Base-by-base conservation (phyloP, 2,329 filamentous ascomycete genomes). In the Xylaria sp. region DNA sequence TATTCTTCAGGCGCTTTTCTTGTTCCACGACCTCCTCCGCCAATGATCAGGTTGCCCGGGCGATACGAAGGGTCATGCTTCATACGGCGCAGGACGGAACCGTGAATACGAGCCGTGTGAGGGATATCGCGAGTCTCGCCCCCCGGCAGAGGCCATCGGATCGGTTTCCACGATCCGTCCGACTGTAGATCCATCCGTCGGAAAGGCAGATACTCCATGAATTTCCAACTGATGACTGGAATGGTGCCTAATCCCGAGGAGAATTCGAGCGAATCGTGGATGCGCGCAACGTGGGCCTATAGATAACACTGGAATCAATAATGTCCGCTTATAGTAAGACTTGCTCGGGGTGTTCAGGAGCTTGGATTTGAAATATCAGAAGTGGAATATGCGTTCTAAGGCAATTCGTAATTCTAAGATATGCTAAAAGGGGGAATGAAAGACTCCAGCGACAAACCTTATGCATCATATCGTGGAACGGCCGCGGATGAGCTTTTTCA, bases 181-280 rank as follows among this genome's bases (percentile, higher is more conserved):
- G 82, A 68, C 69, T 89, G 88, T 7, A 95, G 81, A 73, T 95
- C 93, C 91, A 96, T 94, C 28, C 93, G 85, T 1, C 91, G 86
- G 80, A 95, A 94, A 0, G 93, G 93, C 28, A 95, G 82, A 77
- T 91, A 94, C 75, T 95, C 93, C 92, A 95, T 77, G 26, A 93
- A 77, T 42, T 89, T 91, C 92, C 92, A 95, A 2, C 85, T 86
- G 0, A 90, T 73, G 0, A 93, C 91, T 0, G 89, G 87, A 4
- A 81, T 64, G 28, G 71, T 69, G 0, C 84, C 78, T 4, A 92
- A 81, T 0, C 92, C 92, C 13, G 87, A 86, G 13, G 85, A 83
- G 73, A 88, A 93, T 58, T 86, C 81, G 0, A 94, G 84, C 3
- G 90, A 92, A 77, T 94, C 92, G 76, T 95, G 92, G 49, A 93